Evolutionary conservation across 495 filamentous ascomycete species (phyloP), one percentile per base, ranked within the genome.

Genomic region (Annulohypoxylon stygium): DNA sequence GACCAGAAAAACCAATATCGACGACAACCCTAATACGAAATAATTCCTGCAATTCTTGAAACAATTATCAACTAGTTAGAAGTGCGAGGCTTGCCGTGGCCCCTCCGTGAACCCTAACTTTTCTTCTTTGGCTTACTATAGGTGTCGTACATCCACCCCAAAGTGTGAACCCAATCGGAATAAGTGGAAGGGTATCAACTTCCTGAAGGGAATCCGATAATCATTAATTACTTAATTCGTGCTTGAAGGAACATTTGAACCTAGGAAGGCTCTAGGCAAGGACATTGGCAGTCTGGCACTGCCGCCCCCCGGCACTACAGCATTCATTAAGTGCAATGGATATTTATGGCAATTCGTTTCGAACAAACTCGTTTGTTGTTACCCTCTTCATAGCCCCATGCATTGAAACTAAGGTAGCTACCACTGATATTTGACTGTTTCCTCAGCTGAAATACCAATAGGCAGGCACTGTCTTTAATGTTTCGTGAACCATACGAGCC

Each of bases 71-170:
- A 45, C 66, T 69, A 69, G 57, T 36, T 34, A 39, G 39, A 37
- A n/a, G 25, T 66, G 47, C 57, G 59, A 55, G 64, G 60, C 70
- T 73, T 73, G 60, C 59, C 69, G 43, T 61, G 45, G 26, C 57
- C 48, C 63, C 60, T 70, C 39, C 14, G 37, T 33, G 2, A 63
- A 45, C 60, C 67, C 54, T 70, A 57, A 48, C 36, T 54, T 20
- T 11, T 61, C 20, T 26, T 30, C 48, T 36, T 18, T 47, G 18
- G 67, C 59, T 69, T 69, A 63, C 48, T 57, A 58, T 41, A 34
- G 20, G 51, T 50, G 20, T 41, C 58, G 45, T 65, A 71, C 16
- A 33, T 68, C 37, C 43, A 68, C 53, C 20, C 60, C 60, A 14
- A 34, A 72, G 70, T 61, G 70, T 73, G 23, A 51, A 72, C 20